Percentiles rank a stretch among this genome's conserved stretches.
Evolutionary conservation across 2,329 filamentous ascomycete species (phyloP).

Genomic region (Colletotrichum simmondsii): DNA sequence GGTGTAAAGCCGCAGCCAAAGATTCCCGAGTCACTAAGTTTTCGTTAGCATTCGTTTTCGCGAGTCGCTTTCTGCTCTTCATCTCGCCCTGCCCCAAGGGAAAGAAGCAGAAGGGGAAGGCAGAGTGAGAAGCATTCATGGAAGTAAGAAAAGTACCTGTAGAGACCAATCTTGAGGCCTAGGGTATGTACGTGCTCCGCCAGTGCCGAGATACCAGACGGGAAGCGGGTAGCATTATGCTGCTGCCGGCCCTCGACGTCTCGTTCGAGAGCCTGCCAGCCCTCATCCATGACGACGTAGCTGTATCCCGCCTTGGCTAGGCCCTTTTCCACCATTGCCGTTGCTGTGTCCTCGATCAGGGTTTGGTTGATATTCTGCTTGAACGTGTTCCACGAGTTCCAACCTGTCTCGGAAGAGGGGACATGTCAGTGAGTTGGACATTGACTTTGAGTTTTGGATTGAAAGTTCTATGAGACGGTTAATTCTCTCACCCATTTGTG

Average conservation of each 20-base stretch:
- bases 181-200: slow-evolving; percentile 58
- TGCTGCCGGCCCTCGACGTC: slow-evolving; percentile 9
- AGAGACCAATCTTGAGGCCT: slow-evolving; percentile 64
- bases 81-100: neutral
- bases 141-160: slow-evolving; percentile 42
- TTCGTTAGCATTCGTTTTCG: neutral
- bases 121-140: neutral
- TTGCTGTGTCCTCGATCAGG: slow-evolving; percentile 33
- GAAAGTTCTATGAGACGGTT: neutral
- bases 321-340: slow-evolving; percentile 11
- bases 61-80: no score
- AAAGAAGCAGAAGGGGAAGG: no score
- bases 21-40: slow-evolving; percentile 50
- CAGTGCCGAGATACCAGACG: slow-evolving; percentile 43
- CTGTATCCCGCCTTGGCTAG: slow-evolving; percentile 19
- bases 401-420: slow-evolving; percentile 44
- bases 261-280: slow-evolving; percentile 7
- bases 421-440: slow-evolving; percentile 6
- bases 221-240: slow-evolving; percentile 3
- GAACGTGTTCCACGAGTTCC: slow-evolving; percentile 35
- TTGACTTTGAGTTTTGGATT: slow-evolving; percentile 8
- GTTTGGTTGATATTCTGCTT: slow-evolving; percentile 35
- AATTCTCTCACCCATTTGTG: slow-evolving; percentile 2
- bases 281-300: slow-evolving; percentile 30
- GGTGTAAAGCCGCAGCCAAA: slow-evolving; percentile 52